Evolutionary conservation across 805 yeast species (phyloP).

Genomic region (Sporopachydermia lactativora): DNA sequence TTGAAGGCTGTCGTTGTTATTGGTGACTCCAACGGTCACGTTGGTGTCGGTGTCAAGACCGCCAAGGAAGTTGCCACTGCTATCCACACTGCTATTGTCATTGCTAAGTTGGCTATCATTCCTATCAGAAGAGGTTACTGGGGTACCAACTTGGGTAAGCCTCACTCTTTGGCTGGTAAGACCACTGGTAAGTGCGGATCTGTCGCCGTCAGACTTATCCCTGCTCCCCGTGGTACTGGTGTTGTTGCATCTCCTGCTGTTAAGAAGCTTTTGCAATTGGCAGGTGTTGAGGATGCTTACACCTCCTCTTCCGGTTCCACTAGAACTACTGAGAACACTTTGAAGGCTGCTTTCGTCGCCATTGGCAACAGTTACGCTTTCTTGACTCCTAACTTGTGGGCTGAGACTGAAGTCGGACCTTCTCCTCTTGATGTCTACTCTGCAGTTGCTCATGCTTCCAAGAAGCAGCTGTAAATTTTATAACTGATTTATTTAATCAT

Average conservation of each 20-base stretch:
- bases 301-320: constrained; percentile 98
- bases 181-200: constrained; percentile 99
- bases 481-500: too few relatives aligned
- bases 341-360: constrained; percentile 98
- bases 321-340: constrained; percentile 99
- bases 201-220: constrained; percentile 93
- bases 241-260: constrained; percentile 99
- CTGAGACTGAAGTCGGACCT: constrained; percentile 64
- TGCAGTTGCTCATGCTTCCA: constrained; percentile 20
- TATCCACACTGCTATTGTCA: constrained; percentile 98
- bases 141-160: constrained; percentile 99
- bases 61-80: constrained; percentile 99
- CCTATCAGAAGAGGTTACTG: constrained; percentile 99
- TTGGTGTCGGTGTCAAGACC: constrained; percentile 99
- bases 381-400: constrained; percentile 99
- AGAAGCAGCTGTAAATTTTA: constrained; percentile 12
- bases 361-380: constrained; percentile 99
- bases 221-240: constrained; percentile 99
- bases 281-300: constrained; percentile 99
- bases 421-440: constrained; percentile 89
- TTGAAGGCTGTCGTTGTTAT: constrained; percentile 99
- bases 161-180: constrained; percentile 97
- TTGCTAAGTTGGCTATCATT: constrained; percentile 96
- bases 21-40: constrained; percentile 99
- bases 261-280: constrained; percentile 96